A percentile compares a stretch with the other conserved stretches of the same genome.
These are phyloP conservation scores for Gillenia trifoliata DNA, from an alignment of 306 rosid genomes.

Conservation along the genomic window DNA sequence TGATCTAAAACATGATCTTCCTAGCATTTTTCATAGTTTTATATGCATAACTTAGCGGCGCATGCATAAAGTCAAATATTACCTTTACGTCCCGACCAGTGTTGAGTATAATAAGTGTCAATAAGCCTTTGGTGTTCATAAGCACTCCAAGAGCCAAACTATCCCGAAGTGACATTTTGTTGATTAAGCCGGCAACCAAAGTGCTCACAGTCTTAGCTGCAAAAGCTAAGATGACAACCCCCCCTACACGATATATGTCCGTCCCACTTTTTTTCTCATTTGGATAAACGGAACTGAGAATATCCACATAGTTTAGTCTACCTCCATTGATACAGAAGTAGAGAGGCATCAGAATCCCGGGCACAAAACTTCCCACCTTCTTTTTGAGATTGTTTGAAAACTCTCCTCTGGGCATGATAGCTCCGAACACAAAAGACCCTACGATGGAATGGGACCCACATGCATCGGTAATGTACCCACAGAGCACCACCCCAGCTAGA, in stretches of 20 bases:
- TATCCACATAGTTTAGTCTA: neutral
- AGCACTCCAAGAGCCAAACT: conserved; percentile 30
- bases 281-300: neutral
- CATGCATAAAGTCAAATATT: no score
- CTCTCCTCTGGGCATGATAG: conserved; percentile 35
- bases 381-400: conserved; percentile 18
- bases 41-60: no score
- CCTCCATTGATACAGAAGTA: conserved; percentile 20
- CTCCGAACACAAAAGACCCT: conserved; percentile 35
- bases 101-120: conserved; percentile 24
- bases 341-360: conserved; percentile 25
- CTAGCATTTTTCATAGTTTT: no score
- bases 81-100: conserved; percentile 27
- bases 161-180: conserved; percentile 24
- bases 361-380: conserved; percentile 27
- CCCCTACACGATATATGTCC: neutral
- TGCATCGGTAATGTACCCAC: conserved; percentile 27
- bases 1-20: no score
- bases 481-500: conserved; percentile 15
- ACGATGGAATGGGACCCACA: conserved; percentile 39
- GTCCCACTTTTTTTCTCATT: neutral
- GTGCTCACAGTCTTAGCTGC: conserved; percentile 21
- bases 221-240: conserved; percentile 5
- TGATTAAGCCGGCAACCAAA: conserved; percentile 13
- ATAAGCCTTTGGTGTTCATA: conserved; percentile 36